Base-by-base conservation (phyloP, 2,329 filamentous ascomycete genomes). In the Fusarium nematophilum region DNA sequence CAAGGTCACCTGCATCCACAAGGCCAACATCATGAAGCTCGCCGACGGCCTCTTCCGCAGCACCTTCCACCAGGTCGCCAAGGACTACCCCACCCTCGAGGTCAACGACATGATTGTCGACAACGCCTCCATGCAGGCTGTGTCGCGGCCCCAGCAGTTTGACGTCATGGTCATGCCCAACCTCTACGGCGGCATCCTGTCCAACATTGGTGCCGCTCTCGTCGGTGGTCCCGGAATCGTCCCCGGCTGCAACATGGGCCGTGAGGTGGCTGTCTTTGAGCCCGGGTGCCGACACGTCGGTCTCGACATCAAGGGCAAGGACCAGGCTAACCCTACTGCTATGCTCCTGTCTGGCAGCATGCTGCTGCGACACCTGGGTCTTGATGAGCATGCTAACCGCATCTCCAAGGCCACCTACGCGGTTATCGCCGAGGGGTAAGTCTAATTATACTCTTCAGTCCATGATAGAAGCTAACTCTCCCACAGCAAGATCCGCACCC, bases 1-100 rank as follows among this genome's bases (percentile, higher is more conserved):
- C 86, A 98, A 98, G 90, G 92, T 99, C 54, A 98, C 95, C 68
- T 97, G 94, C 84, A 98, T 99, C 76, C 95, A 99, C 90, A 99
- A 99, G 87, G 95, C 95, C 81, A 99, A 99, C 86, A 99, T 99
- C 84, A 99, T 99, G 95, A 99, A 99, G 87, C 86, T 99, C 57
- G 94, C 93, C 77, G 95, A 99, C 72, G 95, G 95, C 80, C 91
- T 99, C 53, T 99, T 99, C 92, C 91, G 95, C 78, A 94, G 89
- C 83, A 98, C 95, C 69, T 96, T 98, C 86, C 92, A 96, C 84
- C 86, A 89, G 73, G 89, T 95, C 69, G 91, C 93, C 67, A 91
- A 96, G 83, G 92, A 97, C 78, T 99, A 95, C 83, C 94, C 95
- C 57, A 96, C 92, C 62, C 86, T 99, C 70, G 91, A 97, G 84